A percentile compares a stretch with the other conserved stretches of the same genome.
Conservation (phyloP, 176 grass and related monocot species). For the Poa pratensis region DNA sequence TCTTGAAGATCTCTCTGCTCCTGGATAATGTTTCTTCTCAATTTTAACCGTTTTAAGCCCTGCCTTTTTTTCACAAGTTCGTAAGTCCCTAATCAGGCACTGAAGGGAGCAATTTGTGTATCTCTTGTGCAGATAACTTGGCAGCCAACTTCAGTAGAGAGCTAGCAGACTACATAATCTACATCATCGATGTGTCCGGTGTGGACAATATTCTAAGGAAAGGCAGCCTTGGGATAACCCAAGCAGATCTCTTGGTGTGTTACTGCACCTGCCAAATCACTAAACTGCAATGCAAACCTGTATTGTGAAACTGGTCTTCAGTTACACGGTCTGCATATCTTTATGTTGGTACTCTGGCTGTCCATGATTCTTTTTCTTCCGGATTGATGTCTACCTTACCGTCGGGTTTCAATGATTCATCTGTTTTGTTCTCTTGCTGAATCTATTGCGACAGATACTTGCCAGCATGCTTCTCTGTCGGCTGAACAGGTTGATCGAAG, state of each 20-base stretch:
- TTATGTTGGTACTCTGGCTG: too few species aligned
- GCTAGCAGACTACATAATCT: constrained; percentile 98
- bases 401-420: too few species aligned
- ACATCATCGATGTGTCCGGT: constrained; percentile 96
- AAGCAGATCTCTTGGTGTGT: constrained; percentile 86
- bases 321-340: too few species aligned
- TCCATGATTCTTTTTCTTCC: too few species aligned
- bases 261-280: not conserved
- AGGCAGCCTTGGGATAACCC: constrained; percentile 94
- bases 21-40: not conserved
- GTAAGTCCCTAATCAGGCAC: not conserved
- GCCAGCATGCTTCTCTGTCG: too few species aligned
- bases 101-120: not conserved
- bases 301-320: not conserved
- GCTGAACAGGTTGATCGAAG: too few species aligned
- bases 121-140: constrained; percentile 82
- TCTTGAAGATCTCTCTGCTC: not conserved
- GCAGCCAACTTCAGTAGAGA: constrained; percentile 99
- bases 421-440: too few species aligned
- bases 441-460: too few species aligned
- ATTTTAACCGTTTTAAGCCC: too few species aligned
- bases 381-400: too few species aligned
- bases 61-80: not conserved
- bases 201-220: constrained; percentile 99
- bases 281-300: not conserved